Conservation (phyloP, 2,329 filamentous ascomycete species). For the Rutstroemia sp. region DNA sequence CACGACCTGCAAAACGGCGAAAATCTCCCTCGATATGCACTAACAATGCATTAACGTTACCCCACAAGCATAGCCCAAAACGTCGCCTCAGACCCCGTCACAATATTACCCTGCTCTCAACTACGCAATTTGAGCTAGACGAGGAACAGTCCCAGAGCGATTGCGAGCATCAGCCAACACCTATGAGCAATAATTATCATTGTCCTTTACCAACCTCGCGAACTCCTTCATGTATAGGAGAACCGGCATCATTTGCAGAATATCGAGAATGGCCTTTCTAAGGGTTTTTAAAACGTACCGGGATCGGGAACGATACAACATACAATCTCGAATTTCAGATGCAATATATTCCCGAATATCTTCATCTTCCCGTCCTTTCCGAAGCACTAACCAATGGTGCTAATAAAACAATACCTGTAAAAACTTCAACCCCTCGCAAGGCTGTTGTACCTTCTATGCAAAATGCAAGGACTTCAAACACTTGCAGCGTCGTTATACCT, state of each 20-base stretch:
- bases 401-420: background rate
- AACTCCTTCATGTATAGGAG: conserved; percentile 6
- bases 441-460: no score
- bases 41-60: no score
- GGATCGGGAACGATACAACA: conserved; percentile 10
- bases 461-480: no score
- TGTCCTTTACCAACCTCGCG: conserved; percentile 8
- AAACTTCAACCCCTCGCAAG: conserved; percentile 3
- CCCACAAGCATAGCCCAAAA: no score
- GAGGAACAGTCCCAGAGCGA: conserved; percentile 4
- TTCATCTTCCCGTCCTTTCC: conserved; percentile 10
- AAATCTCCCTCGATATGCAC: no score
- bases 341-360: conserved; percentile 8
- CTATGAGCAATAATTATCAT: conserved; percentile 6
- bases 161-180: conserved; percentile 2
- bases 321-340: conserved; percentile 14
- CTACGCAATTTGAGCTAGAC: conserved; percentile 1
- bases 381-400: conserved; percentile 17
- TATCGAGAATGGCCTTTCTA: conserved; percentile 18
- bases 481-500: no score
- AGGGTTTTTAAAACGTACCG: conserved; percentile 16
- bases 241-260: conserved; percentile 12
- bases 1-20: no score
- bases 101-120: conserved; percentile 4
- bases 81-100: background rate